A percentile compares a stretch with the other conserved stretches of the same genome.
These are phyloP conservation scores for Pythium utonaiense DNA, from an alignment of 352 stramenopile species.

Conservation along the genomic window DNA sequence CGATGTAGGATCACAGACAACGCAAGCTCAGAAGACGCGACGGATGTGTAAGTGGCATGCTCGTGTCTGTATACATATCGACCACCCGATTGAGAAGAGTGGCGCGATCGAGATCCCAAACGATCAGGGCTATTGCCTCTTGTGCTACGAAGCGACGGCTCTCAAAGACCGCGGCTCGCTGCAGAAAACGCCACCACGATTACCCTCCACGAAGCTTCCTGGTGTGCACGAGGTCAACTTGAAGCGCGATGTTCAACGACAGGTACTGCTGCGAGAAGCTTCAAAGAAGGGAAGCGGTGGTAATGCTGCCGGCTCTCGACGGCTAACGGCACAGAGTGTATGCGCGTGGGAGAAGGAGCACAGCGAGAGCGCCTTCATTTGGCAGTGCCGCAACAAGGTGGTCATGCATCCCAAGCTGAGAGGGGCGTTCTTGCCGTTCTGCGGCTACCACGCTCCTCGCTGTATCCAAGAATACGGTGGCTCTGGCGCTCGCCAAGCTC, in stretches of 20 bases:
- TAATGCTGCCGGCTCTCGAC: background rate
- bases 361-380: slow-evolving; percentile 43
- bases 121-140: slow-evolving; percentile 46
- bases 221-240: slow-evolving; percentile 35
- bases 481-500: background rate
- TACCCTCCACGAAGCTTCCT: slow-evolving; percentile 36
- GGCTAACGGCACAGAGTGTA: slow-evolving; percentile 27
- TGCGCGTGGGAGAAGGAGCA: slow-evolving; percentile 65
- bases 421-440: slow-evolving; percentile 55
- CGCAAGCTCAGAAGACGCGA: slow-evolving; percentile 7
- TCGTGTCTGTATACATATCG: slow-evolving; percentile 33
- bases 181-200: slow-evolving; percentile 36
- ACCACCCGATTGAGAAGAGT: slow-evolving; percentile 48
- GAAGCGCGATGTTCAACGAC: slow-evolving; percentile 23
- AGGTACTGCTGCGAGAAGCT: slow-evolving; percentile 7
- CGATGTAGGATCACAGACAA: background rate
- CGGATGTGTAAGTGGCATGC: slow-evolving; percentile 53
- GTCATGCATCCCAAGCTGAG: slow-evolving; percentile 54
- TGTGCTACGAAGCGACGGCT: slow-evolving; percentile 54
- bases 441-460: slow-evolving; percentile 53
- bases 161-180: slow-evolving; percentile 35
- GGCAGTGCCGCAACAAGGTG: slow-evolving; percentile 56
- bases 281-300: background rate
- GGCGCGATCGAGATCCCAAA: slow-evolving; percentile 59
- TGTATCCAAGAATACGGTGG: slow-evolving; percentile 59